Conservation (phyloP, 2,329 filamentous ascomycete species). For the Colletotrichum shisoi region DNA sequence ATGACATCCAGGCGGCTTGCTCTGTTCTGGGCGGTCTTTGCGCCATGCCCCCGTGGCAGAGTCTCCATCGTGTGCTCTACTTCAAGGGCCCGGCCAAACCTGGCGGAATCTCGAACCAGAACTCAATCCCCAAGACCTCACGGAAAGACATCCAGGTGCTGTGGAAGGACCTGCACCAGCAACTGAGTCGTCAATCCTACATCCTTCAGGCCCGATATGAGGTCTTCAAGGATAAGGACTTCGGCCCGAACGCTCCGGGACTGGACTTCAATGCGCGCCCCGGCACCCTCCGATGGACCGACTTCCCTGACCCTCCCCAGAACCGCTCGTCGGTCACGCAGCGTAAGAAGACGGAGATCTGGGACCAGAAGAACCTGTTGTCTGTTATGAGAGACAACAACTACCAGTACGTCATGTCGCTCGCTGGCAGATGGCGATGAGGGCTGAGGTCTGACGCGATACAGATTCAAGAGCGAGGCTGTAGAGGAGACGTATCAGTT, state of each 20-base stretch:
- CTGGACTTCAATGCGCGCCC: conserved; percentile 54
- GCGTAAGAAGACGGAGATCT: conserved; percentile 65
- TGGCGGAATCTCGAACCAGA: conserved; percentile 55
- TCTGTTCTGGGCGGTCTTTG: conserved; percentile 65
- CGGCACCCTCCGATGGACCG: conserved; percentile 65
- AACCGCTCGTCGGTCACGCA: conserved; percentile 57
- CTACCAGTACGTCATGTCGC: conserved; percentile 53
- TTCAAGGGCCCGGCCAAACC: conserved; percentile 59
- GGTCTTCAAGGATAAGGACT: conserved; percentile 57
- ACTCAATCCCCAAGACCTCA: conserved; percentile 43
- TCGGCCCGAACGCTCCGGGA: conserved; percentile 49
- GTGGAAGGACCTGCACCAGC: conserved; percentile 65
- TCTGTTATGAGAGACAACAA: conserved; percentile 61
- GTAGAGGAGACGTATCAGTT: conserved; percentile 64
- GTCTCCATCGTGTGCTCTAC: conserved; percentile 61
- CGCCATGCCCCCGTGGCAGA: conserved; percentile 62
- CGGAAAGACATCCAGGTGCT: conserved; percentile 49
- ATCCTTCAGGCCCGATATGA: conserved; percentile 65
- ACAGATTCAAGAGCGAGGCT: conserved; percentile 61
- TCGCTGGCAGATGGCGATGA: not conserved
- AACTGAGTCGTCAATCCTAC: conserved; percentile 65
- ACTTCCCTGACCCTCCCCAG: conserved; percentile 66
- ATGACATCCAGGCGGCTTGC: conserved; percentile 58
- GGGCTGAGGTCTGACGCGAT: conserved; percentile 20
- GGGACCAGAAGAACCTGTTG: conserved; percentile 58